phyloP scores from a whole-genome alignment of 148 eudicot genomes.

The Vaccinium vitisidaea region DNA sequence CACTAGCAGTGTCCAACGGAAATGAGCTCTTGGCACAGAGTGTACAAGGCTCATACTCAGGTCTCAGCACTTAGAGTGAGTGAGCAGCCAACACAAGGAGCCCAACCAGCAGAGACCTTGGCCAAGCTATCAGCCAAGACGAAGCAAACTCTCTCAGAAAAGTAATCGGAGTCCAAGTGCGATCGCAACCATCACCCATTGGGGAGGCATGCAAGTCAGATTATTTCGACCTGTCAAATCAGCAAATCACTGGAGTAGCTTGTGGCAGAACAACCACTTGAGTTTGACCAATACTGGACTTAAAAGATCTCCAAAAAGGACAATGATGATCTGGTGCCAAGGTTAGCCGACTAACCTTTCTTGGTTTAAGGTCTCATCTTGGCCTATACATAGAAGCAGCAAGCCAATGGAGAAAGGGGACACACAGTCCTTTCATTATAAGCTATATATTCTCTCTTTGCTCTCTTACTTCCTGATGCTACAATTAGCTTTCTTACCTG shows the following conservation, averaged over 20 bases:
- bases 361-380: neutral
- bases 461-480: neutral
- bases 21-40: neutral
- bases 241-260: neutral
- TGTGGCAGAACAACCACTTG: neutral
- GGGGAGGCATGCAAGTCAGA: neutral
- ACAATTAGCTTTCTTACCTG: neutral
- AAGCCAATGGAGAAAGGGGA: neutral
- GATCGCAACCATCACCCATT: neutral
- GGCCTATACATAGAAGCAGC: neutral
- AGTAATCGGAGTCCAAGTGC: neutral
- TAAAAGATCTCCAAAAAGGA: neutral
- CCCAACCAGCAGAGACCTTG: neutral
- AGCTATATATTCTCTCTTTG: neutral
- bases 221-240: neutral
- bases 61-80: neutral
- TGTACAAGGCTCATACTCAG: neutral
- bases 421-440: neutral
- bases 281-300: neutral
- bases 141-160: neutral
- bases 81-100: neutral
- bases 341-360: neutral
- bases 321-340: neutral
- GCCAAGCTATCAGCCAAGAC: neutral
- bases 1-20: neutral